Evolutionary conservation across 768 basidiomycete species (phyloP).

Genomic region (Lactarius hatsudake): DNA sequence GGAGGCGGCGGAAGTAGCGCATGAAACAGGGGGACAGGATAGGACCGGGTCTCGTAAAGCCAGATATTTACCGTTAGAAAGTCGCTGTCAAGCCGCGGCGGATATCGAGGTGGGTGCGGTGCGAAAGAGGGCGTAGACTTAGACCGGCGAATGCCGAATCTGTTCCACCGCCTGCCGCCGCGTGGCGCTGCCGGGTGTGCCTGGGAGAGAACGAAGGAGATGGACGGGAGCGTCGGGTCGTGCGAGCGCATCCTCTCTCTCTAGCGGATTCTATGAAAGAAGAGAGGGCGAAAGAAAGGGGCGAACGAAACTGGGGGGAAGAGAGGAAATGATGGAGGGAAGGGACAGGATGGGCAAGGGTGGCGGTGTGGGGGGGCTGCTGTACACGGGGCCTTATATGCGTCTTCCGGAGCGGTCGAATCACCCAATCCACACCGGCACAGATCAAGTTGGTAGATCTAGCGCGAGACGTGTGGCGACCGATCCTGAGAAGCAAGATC

Average conservation of each 20-base stretch:
- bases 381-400: background rate
- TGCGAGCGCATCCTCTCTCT: conserved; percentile 20
- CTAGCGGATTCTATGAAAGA: background rate
- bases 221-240: conserved; percentile 26
- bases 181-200: background rate
- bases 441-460: background rate
- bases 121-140: conserved; percentile 19
- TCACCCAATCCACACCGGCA: background rate
- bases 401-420: background rate
- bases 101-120: conserved; percentile 25
- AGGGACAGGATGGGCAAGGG: background rate
- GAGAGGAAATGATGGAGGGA: background rate
- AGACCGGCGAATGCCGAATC: conserved; percentile 7
- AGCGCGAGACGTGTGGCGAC: background rate
- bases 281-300: background rate
- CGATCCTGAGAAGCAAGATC: background rate
- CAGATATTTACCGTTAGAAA: conserved; percentile 21
- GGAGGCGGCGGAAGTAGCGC: background rate
- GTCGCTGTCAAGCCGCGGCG: conserved; percentile 25
- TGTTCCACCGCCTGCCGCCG: conserved; percentile 1
- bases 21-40: background rate
- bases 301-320: background rate
- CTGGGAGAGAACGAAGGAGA: conserved; percentile 25
- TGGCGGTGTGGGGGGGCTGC: background rate
- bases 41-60: background rate